Evolutionary conservation across 257 asterid genomes (phyloP), one percentile per base, ranked within the genome.

Genomic region (Solanum habrochaites): DNA sequence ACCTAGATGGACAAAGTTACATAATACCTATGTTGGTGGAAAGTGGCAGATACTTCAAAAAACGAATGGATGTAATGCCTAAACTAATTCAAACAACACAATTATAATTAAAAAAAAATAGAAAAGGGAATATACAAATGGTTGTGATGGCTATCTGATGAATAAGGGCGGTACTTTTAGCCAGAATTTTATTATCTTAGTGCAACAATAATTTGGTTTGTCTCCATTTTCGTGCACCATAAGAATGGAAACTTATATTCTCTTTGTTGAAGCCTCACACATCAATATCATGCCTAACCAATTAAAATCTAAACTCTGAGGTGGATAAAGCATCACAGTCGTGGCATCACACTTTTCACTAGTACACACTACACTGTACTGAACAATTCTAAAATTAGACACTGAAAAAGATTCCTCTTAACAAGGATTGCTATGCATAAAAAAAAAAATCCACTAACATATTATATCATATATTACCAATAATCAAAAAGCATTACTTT

Each of bases 271-370:
- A 81, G 69, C 85, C 85, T 81, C 85, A 81, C 69, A 81, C 85
- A 81, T 81, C 85, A 6, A 49, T 81, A 49, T 81, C 85, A 49
- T 18, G 29, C 85, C 85, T 27, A 81, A 81, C 85, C 85, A 81
- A 29, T n/a, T 49, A 49, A 81, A 81, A 81, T 81, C 85, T 47
- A 5, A 73, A 29, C 69, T 81, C 85, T 81, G 85, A 81, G 85
- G 85, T 81, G 69, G 11, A 29, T 81, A 81, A 81, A 81, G 29
- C 69, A 49, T 49, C 85, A 81, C 85, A 47, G 62, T 31, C 85
- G 85, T 81, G 85, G 85, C 85, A 49, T 31, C 85, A 81, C 85
- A 81, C 69, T 49, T 81, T 49, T 10, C 85, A 81, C 85, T 81
- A 81, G 29, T 29, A 49, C 66, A 80, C 69, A 81, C 20, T 29